Conservation (phyloP, 2,329 filamentous ascomycete genomes). For the Colletotrichum eleusines region DNA sequence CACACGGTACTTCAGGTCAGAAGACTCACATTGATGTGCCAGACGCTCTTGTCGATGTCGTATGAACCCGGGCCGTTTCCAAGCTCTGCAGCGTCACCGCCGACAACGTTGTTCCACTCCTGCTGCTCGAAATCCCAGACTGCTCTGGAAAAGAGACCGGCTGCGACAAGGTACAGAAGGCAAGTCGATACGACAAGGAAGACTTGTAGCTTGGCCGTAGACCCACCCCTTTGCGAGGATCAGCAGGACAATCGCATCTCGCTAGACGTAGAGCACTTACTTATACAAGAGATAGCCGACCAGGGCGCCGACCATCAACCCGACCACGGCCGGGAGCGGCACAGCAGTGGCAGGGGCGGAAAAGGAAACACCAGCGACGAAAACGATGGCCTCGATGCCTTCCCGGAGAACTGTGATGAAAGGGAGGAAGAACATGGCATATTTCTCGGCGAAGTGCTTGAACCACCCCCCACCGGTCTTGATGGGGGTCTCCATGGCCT, state of each 20-base stretch:
- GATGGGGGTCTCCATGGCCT: slow-evolving; percentile 69
- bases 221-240: slow-evolving; percentile 53
- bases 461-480: slow-evolving; percentile 62
- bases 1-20: slow-evolving; percentile 26
- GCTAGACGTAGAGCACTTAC: slow-evolving; percentile 59
- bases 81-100: slow-evolving; percentile 65
- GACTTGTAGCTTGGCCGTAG: slow-evolving; percentile 66
- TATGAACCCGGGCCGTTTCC: slow-evolving; percentile 78
- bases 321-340: slow-evolving; percentile 80
- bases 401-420: slow-evolving; percentile 91
- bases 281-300: slow-evolving; percentile 84
- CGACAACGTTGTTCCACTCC: slow-evolving; percentile 74
- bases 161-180: slow-evolving; percentile 85
- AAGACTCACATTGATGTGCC: slow-evolving; percentile 81
- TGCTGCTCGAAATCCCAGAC: slow-evolving; percentile 82
- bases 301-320: slow-evolving; percentile 73
- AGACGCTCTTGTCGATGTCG: slow-evolving; percentile 81
- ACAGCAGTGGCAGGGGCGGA: slow-evolving; percentile 80
- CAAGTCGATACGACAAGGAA: slow-evolving; percentile 88
- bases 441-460: slow-evolving; percentile 78
- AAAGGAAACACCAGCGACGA: slow-evolving; percentile 86
- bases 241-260: background rate
- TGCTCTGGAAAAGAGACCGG: slow-evolving; percentile 81
- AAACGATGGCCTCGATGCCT: slow-evolving; percentile 87
- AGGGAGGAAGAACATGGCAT: slow-evolving; percentile 87